These are phyloP conservation scores for Saturnispora zaruensis DNA, from an alignment of 805 yeast genomes.

Conservation along the genomic window DNA sequence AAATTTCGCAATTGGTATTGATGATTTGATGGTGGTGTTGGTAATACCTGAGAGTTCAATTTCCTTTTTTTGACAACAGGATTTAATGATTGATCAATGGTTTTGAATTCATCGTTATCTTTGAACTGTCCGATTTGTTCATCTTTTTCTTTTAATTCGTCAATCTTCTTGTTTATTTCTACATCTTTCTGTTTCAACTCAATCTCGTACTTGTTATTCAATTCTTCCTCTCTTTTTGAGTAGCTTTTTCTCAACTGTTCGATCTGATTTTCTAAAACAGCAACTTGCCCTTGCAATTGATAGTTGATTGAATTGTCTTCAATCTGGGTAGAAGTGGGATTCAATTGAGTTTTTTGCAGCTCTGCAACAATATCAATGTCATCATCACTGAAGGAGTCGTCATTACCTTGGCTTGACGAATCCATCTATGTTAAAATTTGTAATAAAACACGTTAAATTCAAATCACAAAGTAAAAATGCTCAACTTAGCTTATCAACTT, in stretches of 20 bases:
- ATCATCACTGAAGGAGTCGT: slow-evolving; percentile 28
- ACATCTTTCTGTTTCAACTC: slow-evolving; percentile 18
- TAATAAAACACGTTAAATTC: background rate
- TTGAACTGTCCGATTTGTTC: slow-evolving; percentile 3
- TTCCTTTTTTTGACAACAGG: background rate
- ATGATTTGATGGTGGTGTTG: background rate
- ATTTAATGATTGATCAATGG: slow-evolving; percentile 5
- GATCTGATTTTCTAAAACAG: slow-evolving; percentile 63
- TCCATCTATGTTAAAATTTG: background rate
- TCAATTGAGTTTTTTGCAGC: background rate
- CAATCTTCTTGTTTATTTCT: slow-evolving; percentile 15
- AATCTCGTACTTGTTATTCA: slow-evolving; percentile 26
- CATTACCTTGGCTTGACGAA: background rate
- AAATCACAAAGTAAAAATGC: background rate
- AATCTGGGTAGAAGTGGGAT: background rate
- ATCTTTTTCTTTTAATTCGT: slow-evolving; percentile 5
- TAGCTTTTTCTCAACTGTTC: slow-evolving; percentile 34
- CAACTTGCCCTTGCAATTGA: slow-evolving; percentile 69
- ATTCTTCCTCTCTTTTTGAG: slow-evolving; percentile 30
- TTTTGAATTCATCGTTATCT: slow-evolving; percentile 7
- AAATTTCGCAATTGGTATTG: background rate
- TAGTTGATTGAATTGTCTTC: slow-evolving; percentile 23
- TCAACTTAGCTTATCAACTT: background rate
- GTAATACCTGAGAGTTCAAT: background rate
- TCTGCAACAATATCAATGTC: slow-evolving; percentile 21